These are phyloP conservation scores for Lachancea fermentati DNA, from an alignment of 805 yeast genomes.

Conservation along the genomic window DNA sequence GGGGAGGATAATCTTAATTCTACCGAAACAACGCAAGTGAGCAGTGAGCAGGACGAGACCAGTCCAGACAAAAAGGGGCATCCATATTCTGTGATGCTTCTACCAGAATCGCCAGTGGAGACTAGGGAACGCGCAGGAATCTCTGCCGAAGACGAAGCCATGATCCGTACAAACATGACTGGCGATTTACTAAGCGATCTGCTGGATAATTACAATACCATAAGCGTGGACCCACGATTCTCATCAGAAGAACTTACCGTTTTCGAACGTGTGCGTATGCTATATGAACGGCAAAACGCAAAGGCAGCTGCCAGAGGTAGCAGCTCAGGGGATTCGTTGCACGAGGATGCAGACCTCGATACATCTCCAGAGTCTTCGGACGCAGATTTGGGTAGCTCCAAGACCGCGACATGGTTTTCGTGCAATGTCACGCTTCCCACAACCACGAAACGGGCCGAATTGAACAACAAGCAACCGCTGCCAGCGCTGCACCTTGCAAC, in stretches of 20 bases:
- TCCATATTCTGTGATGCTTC: neutral
- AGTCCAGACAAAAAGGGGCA: neutral
- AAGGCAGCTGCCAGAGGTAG: neutral
- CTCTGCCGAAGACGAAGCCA: neutral
- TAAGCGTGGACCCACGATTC: conserved; percentile 6
- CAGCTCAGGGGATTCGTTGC: neutral
- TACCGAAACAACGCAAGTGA: neutral
- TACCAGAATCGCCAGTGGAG: conserved; percentile 1
- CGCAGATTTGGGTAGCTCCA: conserved; percentile 1
- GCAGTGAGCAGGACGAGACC: neutral
- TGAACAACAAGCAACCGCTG: conserved; percentile 3
- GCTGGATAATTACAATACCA: conserved; percentile 9
- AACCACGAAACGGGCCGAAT: neutral
- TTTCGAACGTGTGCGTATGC: conserved; percentile 6
- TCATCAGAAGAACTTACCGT: conserved; percentile 8
- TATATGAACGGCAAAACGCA: conserved; percentile 1
- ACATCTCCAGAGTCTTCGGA: neutral
- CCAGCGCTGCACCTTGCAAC: neutral
- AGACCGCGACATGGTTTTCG: conserved; percentile 10
- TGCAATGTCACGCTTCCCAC: conserved; percentile 12
- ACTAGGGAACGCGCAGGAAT: neutral
- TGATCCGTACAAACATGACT: neutral
- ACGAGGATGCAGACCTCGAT: neutral
- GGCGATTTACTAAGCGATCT: conserved; percentile 10
- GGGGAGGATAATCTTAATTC: neutral